phyloP scores from a whole-genome alignment of 2,329 filamentous ascomycete genomes.

The Claviceps fusiformis region DNA sequence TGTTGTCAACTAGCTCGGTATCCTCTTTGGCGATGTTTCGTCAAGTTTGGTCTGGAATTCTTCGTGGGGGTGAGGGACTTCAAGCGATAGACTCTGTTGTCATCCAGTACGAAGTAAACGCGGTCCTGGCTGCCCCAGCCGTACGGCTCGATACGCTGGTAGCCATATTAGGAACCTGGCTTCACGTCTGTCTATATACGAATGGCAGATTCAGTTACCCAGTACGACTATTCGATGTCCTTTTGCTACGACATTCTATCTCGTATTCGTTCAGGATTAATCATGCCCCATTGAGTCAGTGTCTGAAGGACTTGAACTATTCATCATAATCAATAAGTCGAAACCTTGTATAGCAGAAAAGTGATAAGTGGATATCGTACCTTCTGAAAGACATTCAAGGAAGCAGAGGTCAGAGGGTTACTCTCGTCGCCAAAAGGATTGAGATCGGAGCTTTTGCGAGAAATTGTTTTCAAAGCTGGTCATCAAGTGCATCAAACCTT shows the following conservation, averaged over 20 bases:
- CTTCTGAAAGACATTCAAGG: constrained; percentile 74
- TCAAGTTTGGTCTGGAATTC: constrained; percentile 55
- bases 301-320: constrained; percentile 68
- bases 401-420: constrained; percentile 56
- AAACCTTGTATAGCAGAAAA: not conserved
- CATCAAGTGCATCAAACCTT: constrained; percentile 79
- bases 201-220: constrained; percentile 43
- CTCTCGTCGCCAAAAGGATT: constrained; percentile 82
- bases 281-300: constrained; percentile 78
- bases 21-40: constrained; percentile 34
- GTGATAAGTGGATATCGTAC: constrained; percentile 25
- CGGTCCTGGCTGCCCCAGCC: constrained; percentile 85
- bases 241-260: constrained; percentile 74
- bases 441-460: constrained; percentile 60
- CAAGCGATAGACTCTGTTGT: constrained; percentile 84
- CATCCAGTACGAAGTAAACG: constrained; percentile 81
- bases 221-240: constrained; percentile 67
- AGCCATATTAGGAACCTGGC: constrained; percentile 8
- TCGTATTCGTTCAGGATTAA: constrained; percentile 73
- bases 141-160: constrained; percentile 60
- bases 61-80: constrained; percentile 49
- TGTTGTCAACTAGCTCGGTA: constrained; percentile 60
- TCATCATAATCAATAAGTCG: not conserved
- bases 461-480: constrained; percentile 84
- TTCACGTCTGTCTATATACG: not conserved